Percentiles rank a stretch among this genome's conserved stretches.
These are phyloP conservation scores for Blastocrithidia nonstop DNA, from an alignment of 208 protist species.

Conservation along the genomic window DNA sequence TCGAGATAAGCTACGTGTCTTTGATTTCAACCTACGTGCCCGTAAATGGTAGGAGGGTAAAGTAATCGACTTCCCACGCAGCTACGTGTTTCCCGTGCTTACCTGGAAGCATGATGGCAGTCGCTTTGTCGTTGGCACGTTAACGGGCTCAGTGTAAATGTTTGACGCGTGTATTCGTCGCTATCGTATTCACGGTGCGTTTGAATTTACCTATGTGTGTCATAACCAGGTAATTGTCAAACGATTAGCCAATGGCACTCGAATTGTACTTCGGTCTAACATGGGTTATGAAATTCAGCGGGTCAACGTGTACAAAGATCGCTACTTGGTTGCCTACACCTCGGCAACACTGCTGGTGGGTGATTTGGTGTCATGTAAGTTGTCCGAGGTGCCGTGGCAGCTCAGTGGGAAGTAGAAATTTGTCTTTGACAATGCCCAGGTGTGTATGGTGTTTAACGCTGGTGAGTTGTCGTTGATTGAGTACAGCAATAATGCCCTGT, in stretches of 20 bases:
- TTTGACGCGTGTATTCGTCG: slow-evolving; percentile 93
- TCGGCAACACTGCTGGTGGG: slow-evolving; percentile 91
- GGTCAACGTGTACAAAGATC: slow-evolving; percentile 93
- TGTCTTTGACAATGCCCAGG: slow-evolving; percentile 91
- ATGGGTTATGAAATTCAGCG: slow-evolving; percentile 91
- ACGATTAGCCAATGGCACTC: slow-evolving; percentile 74
- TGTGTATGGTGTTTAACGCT: slow-evolving; percentile 94
- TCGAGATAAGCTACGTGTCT: slow-evolving; percentile 82
- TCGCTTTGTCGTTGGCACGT: slow-evolving; percentile 79
- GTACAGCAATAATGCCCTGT: slow-evolving; percentile 92
- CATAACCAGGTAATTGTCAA: slow-evolving; percentile 95
- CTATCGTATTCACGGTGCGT: slow-evolving; percentile 89
- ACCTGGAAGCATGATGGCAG: slow-evolving; percentile 92
- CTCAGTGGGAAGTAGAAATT: slow-evolving; percentile 72
- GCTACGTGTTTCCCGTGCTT: slow-evolving; percentile 83
- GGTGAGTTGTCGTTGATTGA: slow-evolving; percentile 95
- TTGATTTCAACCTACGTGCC: slow-evolving; percentile 85
- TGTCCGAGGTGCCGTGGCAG: slow-evolving; percentile 90
- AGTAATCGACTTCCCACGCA: slow-evolving; percentile 73
- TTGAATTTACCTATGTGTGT: slow-evolving; percentile 96
- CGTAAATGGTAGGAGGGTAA: slow-evolving; percentile 87
- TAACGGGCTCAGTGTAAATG: slow-evolving; percentile 90
- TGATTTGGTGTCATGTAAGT: slow-evolving; percentile 89
- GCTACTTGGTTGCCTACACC: slow-evolving; percentile 93
- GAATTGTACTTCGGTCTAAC: slow-evolving; percentile 89